Evolutionary conservation across 257 asterid species (phyloP).

Genomic region (Anisodus tanguticus): DNA sequence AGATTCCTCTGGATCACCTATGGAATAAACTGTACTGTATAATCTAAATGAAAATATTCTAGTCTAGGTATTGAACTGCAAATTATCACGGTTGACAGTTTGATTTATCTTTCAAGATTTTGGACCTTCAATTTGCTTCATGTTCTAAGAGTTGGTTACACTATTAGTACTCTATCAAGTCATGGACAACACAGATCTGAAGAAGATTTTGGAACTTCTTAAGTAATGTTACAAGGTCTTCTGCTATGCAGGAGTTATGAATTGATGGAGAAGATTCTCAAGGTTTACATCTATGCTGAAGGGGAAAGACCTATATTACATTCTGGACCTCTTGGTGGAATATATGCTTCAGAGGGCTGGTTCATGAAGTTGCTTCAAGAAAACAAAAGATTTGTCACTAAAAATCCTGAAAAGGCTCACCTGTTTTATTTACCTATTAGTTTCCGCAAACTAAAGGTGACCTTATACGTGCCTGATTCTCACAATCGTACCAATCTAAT

Average conservation of each 20-base stretch:
- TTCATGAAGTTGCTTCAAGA: conserved; percentile 55
- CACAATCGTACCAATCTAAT: conserved; percentile 51
- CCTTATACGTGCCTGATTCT: conserved; percentile 54
- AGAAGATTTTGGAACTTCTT: not conserved
- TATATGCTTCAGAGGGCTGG: conserved; percentile 75
- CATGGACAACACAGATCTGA: not conserved
- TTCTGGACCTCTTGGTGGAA: conserved; percentile 51
- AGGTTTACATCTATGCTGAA: conserved; percentile 45
- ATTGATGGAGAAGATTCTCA: conserved; percentile 46
- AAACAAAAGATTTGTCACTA: conserved; percentile 48
- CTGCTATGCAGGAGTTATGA: conserved; percentile 47
- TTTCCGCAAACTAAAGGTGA: conserved; percentile 51
- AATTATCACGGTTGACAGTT: not conserved
- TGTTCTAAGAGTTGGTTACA: not conserved
- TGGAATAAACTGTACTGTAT: not conserved
- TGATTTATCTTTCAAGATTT: too few species aligned
- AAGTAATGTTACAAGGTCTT: not conserved
- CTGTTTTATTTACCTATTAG: conserved; percentile 65
- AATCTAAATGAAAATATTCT: not conserved
- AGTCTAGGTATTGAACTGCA: not conserved
- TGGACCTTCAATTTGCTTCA: not conserved
- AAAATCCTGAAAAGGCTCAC: conserved; percentile 54
- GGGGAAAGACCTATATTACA: conserved; percentile 55
- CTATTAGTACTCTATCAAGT: not conserved
- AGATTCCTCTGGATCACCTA: not conserved